Evolutionary conservation across 2,329 filamentous ascomycete genomes (phyloP), one percentile per base, ranked within the genome.

Genomic region (Colletotrichum sp.): DNA sequence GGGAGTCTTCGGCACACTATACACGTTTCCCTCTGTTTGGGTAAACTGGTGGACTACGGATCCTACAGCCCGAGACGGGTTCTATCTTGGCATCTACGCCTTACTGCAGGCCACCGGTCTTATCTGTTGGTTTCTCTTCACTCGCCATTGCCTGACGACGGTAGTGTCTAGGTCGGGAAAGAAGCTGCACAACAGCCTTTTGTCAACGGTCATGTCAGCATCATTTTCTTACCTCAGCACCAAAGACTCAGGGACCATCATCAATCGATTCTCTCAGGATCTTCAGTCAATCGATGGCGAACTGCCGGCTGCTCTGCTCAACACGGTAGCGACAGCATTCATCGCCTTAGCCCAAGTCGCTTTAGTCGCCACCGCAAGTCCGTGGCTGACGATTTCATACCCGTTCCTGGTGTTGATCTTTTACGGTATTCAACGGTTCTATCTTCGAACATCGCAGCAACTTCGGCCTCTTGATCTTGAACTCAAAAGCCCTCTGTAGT

Each of bases 381-480:
- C 79, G 75, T 90, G 87, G 67, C 83, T 90, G 0, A 85, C 87
- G 0, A 84, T 89, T 26, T 84, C 85, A 0, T 72, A 72, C 16
- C 70, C 70, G n/a, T n/a, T 68, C 16, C 34, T 72, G 13, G 6
- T 59, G 6, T 24, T 16, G 8, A 5, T 68, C 12, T 8, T 72
- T n/a, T 72, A 67, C 26, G 16, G 8, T 26, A 66, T 72, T 0
- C 91, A 92, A 77, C 88, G 85, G 65, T 87, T 91, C 66, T 93
- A 93, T 78, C 85, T 93, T 3, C 86, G 89, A 0, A 93, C 91
- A 0, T 92, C 91, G 0, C 84, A 91, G 0, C 92, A 93, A 80
- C 81, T 94, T 12, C 87, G 92, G 62, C 86, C 92, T n/a, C 81
- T 94, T 9, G 85, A 87, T 26, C 80, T 88, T 2, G 86, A 88